Evolutionary conservation across 2,329 filamentous ascomycete genomes (phyloP), one percentile per base, ranked within the genome.

Genomic region (Sporothrix euskadiensis): DNA sequence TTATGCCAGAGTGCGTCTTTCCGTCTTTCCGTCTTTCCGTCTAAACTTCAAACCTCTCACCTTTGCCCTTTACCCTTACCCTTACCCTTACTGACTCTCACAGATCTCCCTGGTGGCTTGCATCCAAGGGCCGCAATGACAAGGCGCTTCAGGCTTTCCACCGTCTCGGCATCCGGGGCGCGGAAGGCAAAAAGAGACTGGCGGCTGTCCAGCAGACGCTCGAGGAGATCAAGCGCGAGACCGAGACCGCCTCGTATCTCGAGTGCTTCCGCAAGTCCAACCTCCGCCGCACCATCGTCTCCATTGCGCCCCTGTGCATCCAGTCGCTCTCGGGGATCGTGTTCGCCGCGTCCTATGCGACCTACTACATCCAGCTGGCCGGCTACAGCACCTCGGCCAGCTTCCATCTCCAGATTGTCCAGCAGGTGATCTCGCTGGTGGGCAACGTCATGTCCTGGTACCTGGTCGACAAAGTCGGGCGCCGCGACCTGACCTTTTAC

Each of bases 211-310:
- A n/a, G 35, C 12, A 65, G 44, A 80, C 85, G 5, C 80, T 84
- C 39, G 83, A 85, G 71, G 84, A 84, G 19, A 89, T 90, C 78
- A 80, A 85, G 74, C 83, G 86, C 71, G 81, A 83, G 72, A 83
- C 86, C 74, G 82, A 83, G 2, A 84, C 84, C 1, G 85, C 84
- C 47, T 84, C 81, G 1, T 88, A 88, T 74, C 30, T 80, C 41
- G 86, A 88, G 75, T 87, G 85, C 71, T 83, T 88, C 77, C 83
- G 80, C 70, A 84, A 84, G 1, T 81, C 82, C 49, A 86, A 87
- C 75, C 78, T 84, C 32, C 82, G 85, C 22, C 84, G 87, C 52
- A 88, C 86, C 0, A 86, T 88, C 78, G 87, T 88, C 47, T 83
- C 85, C 5, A 81, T 81, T 73, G 75, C 82, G 44, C 80, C 73